Base-by-base conservation (phyloP, 208 protist species). In the Endotrypanum monterogeii region DNA sequence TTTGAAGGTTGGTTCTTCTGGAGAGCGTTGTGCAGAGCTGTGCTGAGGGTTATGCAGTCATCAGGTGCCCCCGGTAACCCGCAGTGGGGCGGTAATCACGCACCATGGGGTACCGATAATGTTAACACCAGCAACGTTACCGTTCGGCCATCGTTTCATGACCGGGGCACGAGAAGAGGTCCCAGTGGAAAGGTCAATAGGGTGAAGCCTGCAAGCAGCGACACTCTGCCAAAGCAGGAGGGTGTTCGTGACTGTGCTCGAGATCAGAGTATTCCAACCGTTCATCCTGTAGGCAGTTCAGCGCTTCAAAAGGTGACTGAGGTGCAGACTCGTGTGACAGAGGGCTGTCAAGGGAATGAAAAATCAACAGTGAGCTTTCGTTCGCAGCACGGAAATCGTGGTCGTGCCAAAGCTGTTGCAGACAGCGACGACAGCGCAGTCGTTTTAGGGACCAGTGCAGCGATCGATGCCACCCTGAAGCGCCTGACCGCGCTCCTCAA, bases 401-500 rank as follows among this genome's bases (percentile, higher is more conserved):
- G 62, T 28, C 76, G 68, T 12, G 63, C 63, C 65, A 81, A 73
- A 30, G 32, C 46, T 35, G 25, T 46, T 9, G 65, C 48, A 32
- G 51, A 37, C 9, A 55, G 28, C 25, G 62, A 52, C 55, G 60
- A 41, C 44, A 68, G 57, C 20, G 71, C 68, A 48, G 56, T 52
- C 39, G 61, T 25, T 48, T 61, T 78, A 41, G 67, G 76, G 35
- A 80, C 76, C 20, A 77, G 74, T 78, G 56, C 71, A 25, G 82
- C 77, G 11, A 77, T 82, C 5, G 68, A 84, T 28, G 74, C 80
- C 16, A 78, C 82, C 48, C 54, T 86, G 67, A 76, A 72, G 35
- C 84, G 82, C 11, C 72, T 91, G 62, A 78, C 76, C 3, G 70
- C 85, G 52, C 62, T 89, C 35, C 73, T 80, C 62, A 84, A 62